phyloP scores from a whole-genome alignment of 2,329 filamentous ascomycete species.

The Exutisphaerella laricina region DNA sequence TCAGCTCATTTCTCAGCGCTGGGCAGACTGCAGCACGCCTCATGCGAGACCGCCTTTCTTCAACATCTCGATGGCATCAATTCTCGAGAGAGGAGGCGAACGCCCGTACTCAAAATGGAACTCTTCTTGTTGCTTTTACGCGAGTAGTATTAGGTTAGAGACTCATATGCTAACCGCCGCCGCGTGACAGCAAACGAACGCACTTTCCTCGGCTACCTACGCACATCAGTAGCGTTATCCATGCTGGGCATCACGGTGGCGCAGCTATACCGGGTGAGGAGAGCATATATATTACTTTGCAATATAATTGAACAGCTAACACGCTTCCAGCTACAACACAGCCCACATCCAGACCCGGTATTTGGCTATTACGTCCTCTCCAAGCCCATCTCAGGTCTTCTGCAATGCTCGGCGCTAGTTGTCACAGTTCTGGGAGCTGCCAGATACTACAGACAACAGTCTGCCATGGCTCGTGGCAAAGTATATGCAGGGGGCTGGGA shows the following conservation, averaged over 20 bases:
- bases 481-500: conserved; percentile 57
- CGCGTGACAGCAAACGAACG: conserved; percentile 58
- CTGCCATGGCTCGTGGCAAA: conserved; percentile 53
- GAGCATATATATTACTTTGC: neutral
- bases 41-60: too few relatives aligned
- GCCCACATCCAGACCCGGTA: conserved; percentile 37
- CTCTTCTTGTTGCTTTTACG: too few relatives aligned
- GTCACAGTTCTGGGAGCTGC: conserved; percentile 51
- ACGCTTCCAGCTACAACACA: conserved; percentile 51
- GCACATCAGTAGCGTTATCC: conserved; percentile 63
- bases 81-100: too few relatives aligned
- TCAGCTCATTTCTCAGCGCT: too few relatives aligned
- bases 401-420: conserved; percentile 46
- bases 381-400: conserved; percentile 51
- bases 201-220: conserved; percentile 67
- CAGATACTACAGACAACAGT: conserved; percentile 58
- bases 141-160: too few relatives aligned
- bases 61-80: too few relatives aligned
- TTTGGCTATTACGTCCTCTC: conserved; percentile 59
- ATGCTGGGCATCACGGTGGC: conserved; percentile 61
- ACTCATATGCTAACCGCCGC: neutral
- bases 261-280: conserved; percentile 54
- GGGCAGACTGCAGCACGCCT: too few relatives aligned
- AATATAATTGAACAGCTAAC: neutral
- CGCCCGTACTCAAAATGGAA: neutral